phyloP scores from a whole-genome alignment of 345 rosid genomes.

The Eucalyptus tenuipes region DNA sequence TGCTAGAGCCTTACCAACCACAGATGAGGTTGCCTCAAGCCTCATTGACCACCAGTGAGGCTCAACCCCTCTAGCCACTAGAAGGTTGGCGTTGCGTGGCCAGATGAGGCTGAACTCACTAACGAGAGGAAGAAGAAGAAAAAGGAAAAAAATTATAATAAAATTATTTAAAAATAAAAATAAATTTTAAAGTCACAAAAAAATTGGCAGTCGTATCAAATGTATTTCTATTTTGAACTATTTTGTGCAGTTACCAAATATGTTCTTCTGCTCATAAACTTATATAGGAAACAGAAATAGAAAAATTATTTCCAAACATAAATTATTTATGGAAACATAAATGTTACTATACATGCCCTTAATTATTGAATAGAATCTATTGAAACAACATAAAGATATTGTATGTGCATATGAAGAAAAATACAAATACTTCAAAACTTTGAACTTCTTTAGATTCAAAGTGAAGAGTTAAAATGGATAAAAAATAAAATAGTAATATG shows the following conservation, averaged over 20 bases:
- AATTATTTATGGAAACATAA: accelerated
- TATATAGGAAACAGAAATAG: accelerated
- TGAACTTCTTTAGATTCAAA: not conserved
- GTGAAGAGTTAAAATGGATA: not conserved
- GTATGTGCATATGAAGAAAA: not conserved
- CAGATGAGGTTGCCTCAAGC: no score
- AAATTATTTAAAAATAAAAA: no score
- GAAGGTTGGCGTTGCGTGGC: accelerated
- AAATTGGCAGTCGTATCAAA: no score
- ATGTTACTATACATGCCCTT: no score
- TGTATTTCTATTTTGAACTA: no score
- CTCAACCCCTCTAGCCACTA: accelerated
- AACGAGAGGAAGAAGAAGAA: no score
- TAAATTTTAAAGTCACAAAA: no score
- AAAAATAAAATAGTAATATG: not conserved
- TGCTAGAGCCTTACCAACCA: no score
- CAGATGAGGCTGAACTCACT: accelerated
- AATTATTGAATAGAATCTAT: not conserved
- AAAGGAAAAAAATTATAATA: no score
- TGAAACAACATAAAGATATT: not conserved
- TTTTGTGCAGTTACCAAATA: accelerated
- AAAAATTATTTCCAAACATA: no score
- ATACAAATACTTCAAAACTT: not conserved
- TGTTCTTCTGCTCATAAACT: accelerated
- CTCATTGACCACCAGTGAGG: no score